Conservation (phyloP, 208 protist species). For the Leishmania major region DNA sequence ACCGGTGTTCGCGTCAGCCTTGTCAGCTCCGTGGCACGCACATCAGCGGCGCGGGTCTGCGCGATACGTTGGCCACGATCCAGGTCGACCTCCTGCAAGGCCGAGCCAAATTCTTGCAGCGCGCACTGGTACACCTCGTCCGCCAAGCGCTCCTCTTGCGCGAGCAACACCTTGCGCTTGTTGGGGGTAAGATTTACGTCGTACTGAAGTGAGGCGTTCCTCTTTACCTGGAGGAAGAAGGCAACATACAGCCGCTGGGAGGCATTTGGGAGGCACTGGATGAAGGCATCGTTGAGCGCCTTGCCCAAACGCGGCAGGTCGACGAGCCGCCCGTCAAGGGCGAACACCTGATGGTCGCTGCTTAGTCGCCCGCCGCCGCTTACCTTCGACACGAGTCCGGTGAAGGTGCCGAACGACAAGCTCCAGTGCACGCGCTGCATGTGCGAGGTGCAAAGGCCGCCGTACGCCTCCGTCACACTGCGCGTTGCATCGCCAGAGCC, state of each 20-base stretch:
- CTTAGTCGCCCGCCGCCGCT: constrained; percentile 52
- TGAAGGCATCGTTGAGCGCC: constrained; percentile 74
- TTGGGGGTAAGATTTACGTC: constrained; percentile 87
- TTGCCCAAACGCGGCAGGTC: constrained; percentile 77
- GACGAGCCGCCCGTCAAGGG: constrained; percentile 80
- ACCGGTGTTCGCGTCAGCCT: constrained; percentile 55
- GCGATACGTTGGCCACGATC: constrained; percentile 44
- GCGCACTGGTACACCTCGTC: constrained; percentile 47
- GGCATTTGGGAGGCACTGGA: constrained; percentile 72
- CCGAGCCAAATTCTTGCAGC: constrained; percentile 51
- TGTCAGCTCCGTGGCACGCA: constrained; percentile 34
- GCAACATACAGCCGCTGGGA: constrained; percentile 63
- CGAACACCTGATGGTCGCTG: constrained; percentile 74
- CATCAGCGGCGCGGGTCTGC: constrained; percentile 36
- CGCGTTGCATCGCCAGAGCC: constrained; percentile 67
- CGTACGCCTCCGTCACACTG: constrained; percentile 80
- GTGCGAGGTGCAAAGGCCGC: constrained; percentile 57
- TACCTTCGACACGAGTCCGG: constrained; percentile 70
- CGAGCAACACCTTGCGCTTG: constrained; percentile 69
- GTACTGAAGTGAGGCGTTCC: constrained; percentile 43
- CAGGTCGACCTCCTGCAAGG: constrained; percentile 41
- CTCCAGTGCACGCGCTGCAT: constrained; percentile 69
- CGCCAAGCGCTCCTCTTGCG: constrained; percentile 45
- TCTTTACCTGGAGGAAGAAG: constrained; percentile 74
- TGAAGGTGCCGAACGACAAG: constrained; percentile 55